Conservation (phyloP, 2,329 filamentous ascomycete species). For the Colletotrichum orchidophilum region DNA sequence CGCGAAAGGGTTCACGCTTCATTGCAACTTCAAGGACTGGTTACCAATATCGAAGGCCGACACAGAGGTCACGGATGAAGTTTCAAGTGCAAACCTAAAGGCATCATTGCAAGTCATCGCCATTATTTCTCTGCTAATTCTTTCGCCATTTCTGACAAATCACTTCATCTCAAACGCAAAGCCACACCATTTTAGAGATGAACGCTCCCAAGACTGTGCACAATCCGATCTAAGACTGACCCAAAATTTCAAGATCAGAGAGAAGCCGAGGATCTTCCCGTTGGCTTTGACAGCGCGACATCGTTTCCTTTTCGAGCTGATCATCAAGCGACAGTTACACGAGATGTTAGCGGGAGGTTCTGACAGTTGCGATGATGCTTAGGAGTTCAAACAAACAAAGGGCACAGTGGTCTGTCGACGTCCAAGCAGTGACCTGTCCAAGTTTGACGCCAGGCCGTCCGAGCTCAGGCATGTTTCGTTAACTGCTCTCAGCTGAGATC, state of each 20-base stretch:
- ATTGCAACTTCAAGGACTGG: neutral
- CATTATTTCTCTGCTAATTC: neutral
- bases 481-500: neutral
- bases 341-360: neutral
- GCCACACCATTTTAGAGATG: neutral
- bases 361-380: neutral
- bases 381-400: neutral
- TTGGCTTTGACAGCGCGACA: neutral
- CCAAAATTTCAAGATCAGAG: neutral
- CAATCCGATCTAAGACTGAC: neutral
- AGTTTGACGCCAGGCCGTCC: slow-evolving; percentile 18
- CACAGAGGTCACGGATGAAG: neutral
- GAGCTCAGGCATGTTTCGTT: slow-evolving; percentile 10
- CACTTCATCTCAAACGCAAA: slow-evolving; percentile 3
- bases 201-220: slow-evolving; percentile 1
- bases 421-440: slow-evolving; percentile 10
- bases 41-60: neutral
- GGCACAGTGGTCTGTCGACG: neutral
- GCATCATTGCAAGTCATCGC: no score
- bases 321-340: neutral
- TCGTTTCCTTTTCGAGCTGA: neutral
- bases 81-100: neutral
- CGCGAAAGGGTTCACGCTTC: neutral
- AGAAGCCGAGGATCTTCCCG: neutral
- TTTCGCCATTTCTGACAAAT: neutral